Evolutionary conservation across 805 yeast genomes (phyloP).

Genomic region (Pichia cephalocereana): DNA sequence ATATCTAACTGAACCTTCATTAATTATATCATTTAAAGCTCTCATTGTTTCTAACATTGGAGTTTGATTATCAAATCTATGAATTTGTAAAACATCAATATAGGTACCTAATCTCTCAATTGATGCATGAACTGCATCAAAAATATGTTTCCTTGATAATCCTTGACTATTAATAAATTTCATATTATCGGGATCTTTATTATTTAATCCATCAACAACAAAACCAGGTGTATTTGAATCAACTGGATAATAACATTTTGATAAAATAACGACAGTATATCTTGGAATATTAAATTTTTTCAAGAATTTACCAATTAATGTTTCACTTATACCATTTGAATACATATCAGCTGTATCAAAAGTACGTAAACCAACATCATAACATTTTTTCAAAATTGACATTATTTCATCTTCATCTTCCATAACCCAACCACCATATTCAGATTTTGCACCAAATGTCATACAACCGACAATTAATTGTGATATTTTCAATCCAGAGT

Average conservation of each 20-base stretch:
- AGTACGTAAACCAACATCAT: slow-evolving; percentile 34
- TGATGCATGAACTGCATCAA: slow-evolving; percentile 33
- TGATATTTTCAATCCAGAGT: slow-evolving; percentile 29
- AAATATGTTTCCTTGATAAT: slow-evolving; percentile 35
- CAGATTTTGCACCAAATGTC: slow-evolving; percentile 25
- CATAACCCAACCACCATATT: slow-evolving; percentile 34
- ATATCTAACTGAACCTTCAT: slow-evolving; percentile 38
- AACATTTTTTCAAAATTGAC: slow-evolving; percentile 29
- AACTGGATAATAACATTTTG: slow-evolving; percentile 16
- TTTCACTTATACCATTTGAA: slow-evolving; percentile 21
- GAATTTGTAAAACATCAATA: slow-evolving; percentile 48
- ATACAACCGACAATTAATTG: slow-evolving; percentile 30
- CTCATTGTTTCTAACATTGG: slow-evolving; percentile 47
- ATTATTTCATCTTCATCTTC: slow-evolving; percentile 39
- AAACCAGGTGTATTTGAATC: slow-evolving; percentile 7
- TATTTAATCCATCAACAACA: not conserved
- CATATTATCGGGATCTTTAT: slow-evolving; percentile 1
- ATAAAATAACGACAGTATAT: slow-evolving; percentile 21
- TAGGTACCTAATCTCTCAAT: slow-evolving; percentile 40
- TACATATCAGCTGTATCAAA: slow-evolving; percentile 34
- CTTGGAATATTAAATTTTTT: slow-evolving; percentile 22
- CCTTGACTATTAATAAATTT: slow-evolving; percentile 28
- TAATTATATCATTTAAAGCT: slow-evolving; percentile 43
- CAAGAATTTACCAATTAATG: slow-evolving; percentile 20
- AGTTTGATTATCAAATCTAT: slow-evolving; percentile 39